Evolutionary conservation across 805 yeast genomes (phyloP).

Genomic region (Yamadazyma philogaea): DNA sequence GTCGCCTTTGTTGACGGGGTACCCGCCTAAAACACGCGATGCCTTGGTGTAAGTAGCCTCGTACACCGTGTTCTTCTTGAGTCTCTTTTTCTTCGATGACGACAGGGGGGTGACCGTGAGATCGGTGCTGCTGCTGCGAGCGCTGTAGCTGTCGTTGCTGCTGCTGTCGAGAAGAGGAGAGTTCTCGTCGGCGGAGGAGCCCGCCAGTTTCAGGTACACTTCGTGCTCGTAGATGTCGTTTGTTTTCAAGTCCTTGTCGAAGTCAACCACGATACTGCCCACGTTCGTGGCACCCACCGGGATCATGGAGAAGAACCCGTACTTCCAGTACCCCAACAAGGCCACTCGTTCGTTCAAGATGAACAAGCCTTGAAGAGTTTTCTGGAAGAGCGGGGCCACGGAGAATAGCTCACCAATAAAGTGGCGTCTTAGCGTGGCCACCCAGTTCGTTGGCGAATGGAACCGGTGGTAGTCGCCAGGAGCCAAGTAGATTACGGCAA

Average conservation of each 20-base stretch:
- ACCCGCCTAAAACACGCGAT: conserved; percentile 72
- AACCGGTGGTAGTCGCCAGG: conserved; percentile 98
- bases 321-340: conserved; percentile 89
- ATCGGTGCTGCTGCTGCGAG: neutral
- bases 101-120: neutral
- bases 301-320: conserved; percentile 97
- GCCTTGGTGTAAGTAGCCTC: conserved; percentile 91
- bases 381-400: conserved; percentile 95
- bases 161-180: conserved; percentile 28
- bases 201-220: conserved; percentile 24
- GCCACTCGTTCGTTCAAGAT: conserved; percentile 95
- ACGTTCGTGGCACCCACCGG: conserved; percentile 99
- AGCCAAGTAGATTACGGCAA: conserved; percentile 89
- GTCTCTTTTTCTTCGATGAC: conserved; percentile 12
- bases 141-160: conserved; percentile 1
- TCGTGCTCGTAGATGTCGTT: conserved; percentile 65
- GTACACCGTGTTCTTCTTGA: conserved; percentile 76
- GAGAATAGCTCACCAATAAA: conserved; percentile 93
- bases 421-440: conserved; percentile 86
- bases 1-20: conserved; percentile 85
- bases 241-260: conserved; percentile 86
- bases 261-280: conserved; percentile 88
- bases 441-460: conserved; percentile 97
- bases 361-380: conserved; percentile 78
- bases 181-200: conserved; percentile 21